Evolutionary conservation across 2,329 filamentous ascomycete species (phyloP).

Genomic region (Penicillium sp.): DNA sequence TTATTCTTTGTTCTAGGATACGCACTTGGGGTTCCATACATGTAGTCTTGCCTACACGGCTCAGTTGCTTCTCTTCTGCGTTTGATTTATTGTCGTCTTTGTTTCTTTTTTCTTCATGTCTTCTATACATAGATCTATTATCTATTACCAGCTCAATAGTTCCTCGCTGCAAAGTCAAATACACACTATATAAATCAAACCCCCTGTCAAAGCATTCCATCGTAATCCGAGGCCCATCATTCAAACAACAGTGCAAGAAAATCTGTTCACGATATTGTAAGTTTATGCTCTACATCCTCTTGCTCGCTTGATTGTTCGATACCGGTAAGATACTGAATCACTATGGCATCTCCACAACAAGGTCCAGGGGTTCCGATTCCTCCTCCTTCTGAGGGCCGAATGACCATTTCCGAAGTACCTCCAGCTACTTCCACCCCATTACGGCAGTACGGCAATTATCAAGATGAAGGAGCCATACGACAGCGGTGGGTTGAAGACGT

Average conservation of each 20-base stretch:
- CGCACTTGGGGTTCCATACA: neutral
- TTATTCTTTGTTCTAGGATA: neutral
- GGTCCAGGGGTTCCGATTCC: neutral
- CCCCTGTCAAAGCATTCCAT: neutral
- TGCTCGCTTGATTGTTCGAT: neutral
- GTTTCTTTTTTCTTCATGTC: neutral
- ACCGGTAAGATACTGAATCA: neutral
- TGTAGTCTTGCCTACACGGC: neutral
- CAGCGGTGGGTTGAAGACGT: slow-evolving; percentile 2
- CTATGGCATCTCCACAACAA: neutral
- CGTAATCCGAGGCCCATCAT: neutral
- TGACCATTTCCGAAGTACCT: neutral
- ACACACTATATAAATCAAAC: neutral
- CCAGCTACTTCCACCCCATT: neutral
- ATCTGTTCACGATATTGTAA: neutral
- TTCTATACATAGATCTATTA: neutral
- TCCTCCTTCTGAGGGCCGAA: neutral
- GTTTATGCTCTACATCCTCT: neutral
- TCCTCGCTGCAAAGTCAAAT: neutral
- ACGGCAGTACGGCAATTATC: neutral
- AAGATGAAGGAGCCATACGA: neutral
- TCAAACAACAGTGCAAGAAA: neutral
- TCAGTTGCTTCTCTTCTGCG: too few species aligned
- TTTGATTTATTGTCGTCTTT: neutral
- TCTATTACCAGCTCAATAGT: neutral